phyloP scores from a whole-genome alignment of 2,329 filamentous ascomycete genomes.

The Gnomoniopsis sp. region DNA sequence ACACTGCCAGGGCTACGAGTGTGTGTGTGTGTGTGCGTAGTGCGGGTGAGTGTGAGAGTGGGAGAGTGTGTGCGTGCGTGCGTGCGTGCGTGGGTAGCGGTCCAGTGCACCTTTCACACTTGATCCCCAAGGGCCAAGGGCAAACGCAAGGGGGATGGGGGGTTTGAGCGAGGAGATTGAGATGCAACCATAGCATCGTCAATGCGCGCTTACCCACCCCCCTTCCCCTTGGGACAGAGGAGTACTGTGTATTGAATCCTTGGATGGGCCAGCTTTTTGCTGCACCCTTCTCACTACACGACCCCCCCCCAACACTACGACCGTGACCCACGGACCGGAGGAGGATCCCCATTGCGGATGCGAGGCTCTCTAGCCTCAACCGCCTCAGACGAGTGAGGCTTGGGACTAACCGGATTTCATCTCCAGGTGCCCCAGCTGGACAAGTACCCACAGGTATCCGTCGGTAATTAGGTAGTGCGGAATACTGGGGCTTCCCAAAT shows the following conservation, averaged over 20 bases:
- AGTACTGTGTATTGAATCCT: background rate
- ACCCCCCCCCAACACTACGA: background rate
- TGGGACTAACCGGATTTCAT: slow-evolving; percentile 14
- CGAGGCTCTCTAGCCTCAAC: slow-evolving; percentile 17
- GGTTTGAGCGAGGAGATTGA: background rate
- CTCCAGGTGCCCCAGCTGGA: slow-evolving; percentile 1
- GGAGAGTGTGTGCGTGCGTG: no score
- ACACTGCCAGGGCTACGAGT: background rate
- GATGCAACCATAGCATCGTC: background rate
- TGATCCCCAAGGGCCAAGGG: no score
- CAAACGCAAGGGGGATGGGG: background rate
- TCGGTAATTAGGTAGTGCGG: no score
- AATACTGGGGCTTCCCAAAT: slow-evolving; percentile 3
- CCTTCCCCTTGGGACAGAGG: background rate
- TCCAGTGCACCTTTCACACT: no score
- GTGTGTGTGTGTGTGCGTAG: no score
- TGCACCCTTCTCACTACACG: background rate
- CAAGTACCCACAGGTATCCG: no score
- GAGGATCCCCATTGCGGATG: slow-evolving; percentile 11
- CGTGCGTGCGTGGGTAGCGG: no score
- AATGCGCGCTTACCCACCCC: slow-evolving; percentile 1
- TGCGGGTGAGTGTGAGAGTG: no score
- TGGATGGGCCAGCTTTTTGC: background rate
- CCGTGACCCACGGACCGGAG: background rate
- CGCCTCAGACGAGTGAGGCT: slow-evolving; percentile 10